A percentile compares a stretch with the other conserved stretches of the same genome.
phyloP scores from a whole-genome alignment of 805 yeast species.

The Nakazawaea peltata region DNA sequence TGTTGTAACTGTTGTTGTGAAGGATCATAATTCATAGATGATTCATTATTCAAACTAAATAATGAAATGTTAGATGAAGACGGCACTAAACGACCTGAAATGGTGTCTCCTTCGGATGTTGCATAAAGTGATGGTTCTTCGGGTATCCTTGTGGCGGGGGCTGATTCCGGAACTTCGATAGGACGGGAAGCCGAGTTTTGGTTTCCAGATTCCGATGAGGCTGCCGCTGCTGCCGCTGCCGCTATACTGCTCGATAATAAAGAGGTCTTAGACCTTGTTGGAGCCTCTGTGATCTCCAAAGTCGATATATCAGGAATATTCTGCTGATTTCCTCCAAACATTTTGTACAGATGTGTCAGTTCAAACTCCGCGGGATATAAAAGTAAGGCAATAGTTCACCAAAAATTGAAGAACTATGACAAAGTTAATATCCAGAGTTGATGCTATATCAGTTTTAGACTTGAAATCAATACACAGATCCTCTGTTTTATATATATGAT shows the following conservation, averaged over 20 bases:
- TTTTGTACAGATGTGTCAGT: background rate
- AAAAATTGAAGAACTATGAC: no score
- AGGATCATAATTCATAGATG: no score
- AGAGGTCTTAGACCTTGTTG: background rate
- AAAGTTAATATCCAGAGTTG: no score
- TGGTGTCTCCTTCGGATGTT: conserved; percentile 25
- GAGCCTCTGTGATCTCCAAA: background rate
- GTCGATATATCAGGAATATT: conserved; percentile 2
- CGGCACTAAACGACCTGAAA: conserved; percentile 24
- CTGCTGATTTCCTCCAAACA: conserved; percentile 1
- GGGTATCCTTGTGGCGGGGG: background rate
- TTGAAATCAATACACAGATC: no score
- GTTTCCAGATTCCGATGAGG: background rate
- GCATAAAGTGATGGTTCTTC: conserved; percentile 19
- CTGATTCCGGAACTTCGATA: background rate
- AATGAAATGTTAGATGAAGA: conserved; percentile 27
- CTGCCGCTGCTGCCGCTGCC: conserved; percentile 2
- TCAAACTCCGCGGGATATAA: no score
- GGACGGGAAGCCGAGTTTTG: conserved; percentile 2
- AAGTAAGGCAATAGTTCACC: no score
- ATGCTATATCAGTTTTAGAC: no score
- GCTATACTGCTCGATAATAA: conserved; percentile 8
- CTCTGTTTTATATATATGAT: no score
- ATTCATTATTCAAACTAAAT: conserved; percentile 21
- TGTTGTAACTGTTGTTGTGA: background rate